Percentiles rank a stretch among this genome's conserved stretches.
Conservation (phyloP, 1,139 yeast genomes). For the Debaryomycetaceae sp. region DNA sequence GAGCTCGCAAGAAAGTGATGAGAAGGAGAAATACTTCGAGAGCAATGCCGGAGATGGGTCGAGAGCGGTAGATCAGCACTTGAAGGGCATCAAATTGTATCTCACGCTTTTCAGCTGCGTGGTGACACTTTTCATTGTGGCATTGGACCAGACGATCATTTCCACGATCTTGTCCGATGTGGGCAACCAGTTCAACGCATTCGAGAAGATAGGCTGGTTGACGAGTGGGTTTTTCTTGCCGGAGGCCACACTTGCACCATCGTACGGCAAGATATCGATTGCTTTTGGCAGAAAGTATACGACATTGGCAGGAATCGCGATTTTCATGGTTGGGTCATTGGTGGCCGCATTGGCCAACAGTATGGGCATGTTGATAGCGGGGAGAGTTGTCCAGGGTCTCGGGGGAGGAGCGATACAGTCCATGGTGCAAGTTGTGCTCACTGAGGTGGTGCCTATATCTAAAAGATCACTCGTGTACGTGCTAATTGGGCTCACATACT, state of each 20-base stretch:
- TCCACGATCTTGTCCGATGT: slow-evolving; percentile 55
- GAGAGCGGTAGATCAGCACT: slow-evolving; percentile 43
- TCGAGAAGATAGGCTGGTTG: slow-evolving; percentile 59
- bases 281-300: slow-evolving; percentile 60
- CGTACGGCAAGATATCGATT: slow-evolving; percentile 60
- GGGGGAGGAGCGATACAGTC: slow-evolving; percentile 73
- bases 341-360: slow-evolving; percentile 53
- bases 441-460: slow-evolving; percentile 61
- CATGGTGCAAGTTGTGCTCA: slow-evolving; percentile 53
- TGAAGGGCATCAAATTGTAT: slow-evolving; percentile 39
- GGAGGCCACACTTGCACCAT: slow-evolving; percentile 53
- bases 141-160: slow-evolving; percentile 67
- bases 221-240: slow-evolving; percentile 60
- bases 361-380: slow-evolving; percentile 64
- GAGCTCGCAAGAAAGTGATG: neutral
- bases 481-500: slow-evolving; percentile 49
- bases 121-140: slow-evolving; percentile 54
- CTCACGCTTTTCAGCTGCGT: slow-evolving; percentile 46
- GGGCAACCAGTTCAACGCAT: slow-evolving; percentile 50
- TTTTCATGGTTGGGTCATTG: slow-evolving; percentile 64
- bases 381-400: slow-evolving; percentile 66
- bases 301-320: slow-evolving; percentile 43
- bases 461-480: slow-evolving; percentile 52
- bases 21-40: slow-evolving; percentile 24
- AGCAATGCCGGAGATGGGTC: slow-evolving; percentile 62